Evolutionary conservation across 768 basidiomycete species (phyloP), one percentile per base, ranked within the genome.

Genomic region (Strobilomyces dryophilus): DNA sequence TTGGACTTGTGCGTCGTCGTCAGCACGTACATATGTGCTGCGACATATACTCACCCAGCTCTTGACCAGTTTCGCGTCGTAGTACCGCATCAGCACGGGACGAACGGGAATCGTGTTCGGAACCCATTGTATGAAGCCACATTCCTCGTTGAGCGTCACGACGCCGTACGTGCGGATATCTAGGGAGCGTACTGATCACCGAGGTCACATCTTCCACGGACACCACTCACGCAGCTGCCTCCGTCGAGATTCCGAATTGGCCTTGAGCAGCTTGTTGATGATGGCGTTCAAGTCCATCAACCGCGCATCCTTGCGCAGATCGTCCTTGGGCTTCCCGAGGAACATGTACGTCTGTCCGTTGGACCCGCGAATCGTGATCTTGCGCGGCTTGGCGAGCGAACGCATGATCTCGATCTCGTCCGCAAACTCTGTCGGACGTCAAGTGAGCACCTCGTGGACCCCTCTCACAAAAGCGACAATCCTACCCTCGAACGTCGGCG

Each of bases 101-200:
- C 95, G 85, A 35, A 98, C 71, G 1, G 92, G 89, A 26, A 83
- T 77, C 1, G 95, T 97, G 66, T 98, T 89, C 0, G 88, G 90
- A 4, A 99, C 97, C 97, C 97, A 99, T 82, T 99, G 92, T 51
- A 98, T 92, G 45, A 98, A 83, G 0, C 97, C 97, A 63, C 95
- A 98, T 59, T 95, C 93, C 60, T 98, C 95, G 65, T 97, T 98
- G 56, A 99, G 77, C 6, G 95, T 92, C 26, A 97, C 87, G n/a
- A 98, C 93, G n/a, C 93, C 91, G 64, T 98, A 99, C 3, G 97
- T 98, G 24, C 95, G 84, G 53, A 99, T 92, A 66, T 88, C 95
- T 59, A 51, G 17, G 9, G 20, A 12, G 15, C 34, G 29, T 29
- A n/a, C 35, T n/a, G 17, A 36, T 17, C 35, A 36, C 35, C 14